Evolutionary conservation across 371 early-diverging fungal genomes (phyloP).

Genomic region (Entomophthora muscae): DNA sequence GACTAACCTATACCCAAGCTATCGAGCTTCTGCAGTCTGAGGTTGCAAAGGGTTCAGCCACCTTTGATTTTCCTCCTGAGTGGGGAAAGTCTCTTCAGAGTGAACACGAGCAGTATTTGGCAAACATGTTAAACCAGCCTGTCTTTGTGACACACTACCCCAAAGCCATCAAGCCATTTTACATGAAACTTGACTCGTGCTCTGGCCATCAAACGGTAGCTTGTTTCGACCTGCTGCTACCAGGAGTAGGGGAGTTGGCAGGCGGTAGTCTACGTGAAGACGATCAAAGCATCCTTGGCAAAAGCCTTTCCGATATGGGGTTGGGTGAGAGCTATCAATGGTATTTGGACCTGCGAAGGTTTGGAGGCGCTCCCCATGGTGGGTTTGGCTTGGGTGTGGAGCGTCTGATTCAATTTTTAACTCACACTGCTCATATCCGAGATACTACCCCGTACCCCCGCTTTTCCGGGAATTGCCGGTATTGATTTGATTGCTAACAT

Average conservation of each 20-base stretch:
- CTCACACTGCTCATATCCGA: constrained; percentile 61
- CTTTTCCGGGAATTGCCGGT: constrained; percentile 29
- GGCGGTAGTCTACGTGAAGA: constrained; percentile 86
- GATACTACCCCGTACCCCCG: constrained; percentile 74
- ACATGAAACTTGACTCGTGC: constrained; percentile 49
- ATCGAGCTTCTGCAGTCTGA: constrained; percentile 25
- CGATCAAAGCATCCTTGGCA: constrained; percentile 26
- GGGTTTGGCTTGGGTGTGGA: constrained; percentile 92
- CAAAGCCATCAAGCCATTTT: constrained; percentile 64
- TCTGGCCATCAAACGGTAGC: constrained; percentile 39
- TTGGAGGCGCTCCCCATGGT: constrained; percentile 72
- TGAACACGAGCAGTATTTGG: constrained; percentile 77
- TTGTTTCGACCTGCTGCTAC: constrained; percentile 74
- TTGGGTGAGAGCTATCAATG: constrained; percentile 38
- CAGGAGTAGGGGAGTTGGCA: constrained; percentile 74
- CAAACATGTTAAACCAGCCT: constrained; percentile 41
- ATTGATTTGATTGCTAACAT: background rate
- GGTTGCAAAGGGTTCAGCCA: constrained; percentile 9
- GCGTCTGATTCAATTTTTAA: constrained; percentile 54
- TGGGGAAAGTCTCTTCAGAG: constrained; percentile 68
- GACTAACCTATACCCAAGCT: constrained; percentile 73
- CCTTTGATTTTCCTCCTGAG: constrained; percentile 39
- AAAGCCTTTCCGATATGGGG: constrained; percentile 41
- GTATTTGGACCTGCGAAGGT: constrained; percentile 76
- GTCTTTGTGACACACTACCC: constrained; percentile 91